Evolutionary conservation across 345 rosid genomes (phyloP).

Genomic region (Boechera stricta): DNA sequence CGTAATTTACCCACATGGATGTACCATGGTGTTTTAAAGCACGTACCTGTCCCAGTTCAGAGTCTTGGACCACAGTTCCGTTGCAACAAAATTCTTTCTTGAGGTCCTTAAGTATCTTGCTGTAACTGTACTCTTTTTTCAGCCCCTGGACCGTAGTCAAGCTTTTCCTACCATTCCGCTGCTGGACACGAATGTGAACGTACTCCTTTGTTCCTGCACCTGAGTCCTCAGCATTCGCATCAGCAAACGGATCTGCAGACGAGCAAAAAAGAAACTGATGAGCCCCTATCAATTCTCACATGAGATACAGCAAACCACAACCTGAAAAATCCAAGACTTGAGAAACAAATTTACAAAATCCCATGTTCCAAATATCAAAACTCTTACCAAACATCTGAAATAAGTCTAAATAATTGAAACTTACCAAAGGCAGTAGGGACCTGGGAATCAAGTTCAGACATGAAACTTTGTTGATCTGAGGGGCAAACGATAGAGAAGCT

Average conservation of each 20-base stretch:
- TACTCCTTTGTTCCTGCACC: slow-evolving; percentile 76
- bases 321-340: not conserved
- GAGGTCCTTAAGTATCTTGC: slow-evolving; percentile 84
- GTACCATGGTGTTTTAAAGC: not conserved
- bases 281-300: not conserved
- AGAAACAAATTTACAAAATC: not conserved
- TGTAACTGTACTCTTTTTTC: slow-evolving; percentile 82
- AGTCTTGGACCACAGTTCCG: slow-evolving; percentile 86
- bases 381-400: not conserved
- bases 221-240: slow-evolving; percentile 78
- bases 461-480: slow-evolving; percentile 53
- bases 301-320: not conserved
- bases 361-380: slow-evolving; percentile 9
- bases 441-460: slow-evolving; percentile 66
- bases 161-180: slow-evolving; percentile 84
- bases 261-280: slow-evolving; percentile 6
- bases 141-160: slow-evolving; percentile 81
- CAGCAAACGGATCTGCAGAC: slow-evolving; percentile 66
- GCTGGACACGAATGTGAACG: slow-evolving; percentile 74
- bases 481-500: slow-evolving; percentile 34
- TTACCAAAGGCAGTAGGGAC: slow-evolving; percentile 63
- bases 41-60: slow-evolving; percentile 80
- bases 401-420: not conserved
- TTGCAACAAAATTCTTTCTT: slow-evolving; percentile 61
- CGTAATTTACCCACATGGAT: not conserved